Evolutionary conservation across 176 grass and related monocot species (phyloP), one percentile per base, ranked within the genome.

Genomic region (Microstegium vimineum): DNA sequence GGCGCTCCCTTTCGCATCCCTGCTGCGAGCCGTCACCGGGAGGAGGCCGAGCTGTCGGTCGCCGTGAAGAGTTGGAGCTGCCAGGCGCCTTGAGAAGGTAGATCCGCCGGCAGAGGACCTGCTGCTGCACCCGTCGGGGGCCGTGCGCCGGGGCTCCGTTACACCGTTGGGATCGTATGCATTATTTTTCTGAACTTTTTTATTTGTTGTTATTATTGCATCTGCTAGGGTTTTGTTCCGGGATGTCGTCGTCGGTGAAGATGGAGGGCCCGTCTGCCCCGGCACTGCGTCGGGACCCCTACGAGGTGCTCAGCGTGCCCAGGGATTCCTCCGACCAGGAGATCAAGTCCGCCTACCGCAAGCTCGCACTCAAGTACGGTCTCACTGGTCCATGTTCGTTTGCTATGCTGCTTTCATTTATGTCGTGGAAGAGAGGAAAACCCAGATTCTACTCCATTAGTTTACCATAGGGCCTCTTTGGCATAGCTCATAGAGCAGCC

Each of bases 261-360:
- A 89, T 94, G 87, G 94, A 85, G 69, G 90, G 90, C 67, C 86
- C 96, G 22, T 98, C 96, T 7, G 93, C 92, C 34, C 93, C 93
- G 6, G 86, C 85, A 8, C 18, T 84, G 18, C 86, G 96, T 9
- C 84, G 96, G 73, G 96, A 98, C 79, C 96, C 96, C 13, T 98
- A 98, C 83, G 96, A 98, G 89, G 96, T 98, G 68, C 84, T 98
- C 56, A 90, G 78, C 75, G 90, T 98, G 64, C 78, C 96, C 14
- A 80, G 89, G 40, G 96, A 98, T 45, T 98, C 96, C 18, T 95
- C 96, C 43, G 93, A 98, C 81, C 96, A 95, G 89, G 96, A 98
- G 59, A 98, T 98, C 87, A 98, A 98, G 73, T 93, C 96, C 35
- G 89, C 96, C 16, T 98, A 98, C 80, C 87, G 96, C 81, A 98